Evolutionary conservation across 2,329 filamentous ascomycete species (phyloP), one percentile per base, ranked within the genome.

Genomic region (Claviceps citrina): DNA sequence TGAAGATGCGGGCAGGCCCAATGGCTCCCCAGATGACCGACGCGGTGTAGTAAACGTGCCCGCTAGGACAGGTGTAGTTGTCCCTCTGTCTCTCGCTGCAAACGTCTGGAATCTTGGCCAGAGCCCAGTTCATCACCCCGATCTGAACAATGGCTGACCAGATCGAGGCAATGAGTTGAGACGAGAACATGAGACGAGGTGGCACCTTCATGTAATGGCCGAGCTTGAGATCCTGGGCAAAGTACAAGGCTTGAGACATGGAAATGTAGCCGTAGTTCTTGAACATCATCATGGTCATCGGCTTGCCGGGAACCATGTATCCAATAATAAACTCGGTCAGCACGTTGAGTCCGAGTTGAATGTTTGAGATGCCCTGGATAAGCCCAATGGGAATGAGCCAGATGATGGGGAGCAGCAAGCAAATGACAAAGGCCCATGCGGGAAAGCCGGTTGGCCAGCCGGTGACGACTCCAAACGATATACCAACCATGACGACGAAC

Each of bases 281-380:
- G 64, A 84, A 84, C 61, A 84, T 70, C 78, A 84, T 84, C 69
- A 83, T 78, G 36, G 78, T 78, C 44, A 84, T 65, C 2, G 80
- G 79, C 3, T 69, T 68, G 20, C 80, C 80, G 0, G 79, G 79
- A 37, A 80, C 70, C 66, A 84, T 78, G 56, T 84, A 84, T 5
- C 80, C 80, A 44, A 80, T 70, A 44, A 84, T 69, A 49, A 79
- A 81, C 53, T 83, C 78, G n/a, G 78, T 80, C 43, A 84, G 59
- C 15, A 84, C 77, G 48, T 82, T 82, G 18, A 84, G 64, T 4
- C 77, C 77, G 4, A 82, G 63, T 52, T 76, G 71, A 38, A 71
- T 70, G 54, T 76, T 76, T 31, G 73, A 73, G 41, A 76, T 69
- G 41, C 70, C 73, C 51, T 76, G 71, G 35, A 78, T 65, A 46